These are phyloP conservation scores for Leccinum barrowsii DNA, from an alignment of 768 basidiomycete genomes.

Conservation along the genomic window DNA sequence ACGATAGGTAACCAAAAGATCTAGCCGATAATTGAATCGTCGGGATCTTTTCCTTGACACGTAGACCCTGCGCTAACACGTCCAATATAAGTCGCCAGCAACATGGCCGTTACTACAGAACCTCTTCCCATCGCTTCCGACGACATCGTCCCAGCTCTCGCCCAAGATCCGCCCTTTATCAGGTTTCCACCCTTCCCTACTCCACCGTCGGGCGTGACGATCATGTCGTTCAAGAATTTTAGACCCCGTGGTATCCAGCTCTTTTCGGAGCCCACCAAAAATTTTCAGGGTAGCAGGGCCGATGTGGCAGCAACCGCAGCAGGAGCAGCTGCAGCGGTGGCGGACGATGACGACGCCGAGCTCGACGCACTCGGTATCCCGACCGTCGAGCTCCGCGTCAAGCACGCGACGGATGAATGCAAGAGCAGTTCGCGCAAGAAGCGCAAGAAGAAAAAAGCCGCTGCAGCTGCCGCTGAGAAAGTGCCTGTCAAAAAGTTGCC, in stretches of 20 bases:
- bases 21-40: slow-evolving; percentile 13
- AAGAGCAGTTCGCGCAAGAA: slow-evolving; percentile 55
- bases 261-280: slow-evolving; percentile 35
- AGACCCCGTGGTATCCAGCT: slow-evolving; percentile 55
- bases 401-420: slow-evolving; percentile 53
- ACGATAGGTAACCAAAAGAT: neutral
- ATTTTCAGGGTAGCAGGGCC: slow-evolving; percentile 21
- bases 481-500: slow-evolving; percentile 28
- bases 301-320: slow-evolving; percentile 12
- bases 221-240: slow-evolving; percentile 57
- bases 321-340: neutral
- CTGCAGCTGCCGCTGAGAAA: slow-evolving; percentile 9
- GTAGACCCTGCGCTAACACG: slow-evolving; percentile 14
- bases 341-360: slow-evolving; percentile 41
- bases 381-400: slow-evolving; percentile 51
- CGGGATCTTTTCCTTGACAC: slow-evolving; percentile 1
- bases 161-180: slow-evolving; percentile 20
- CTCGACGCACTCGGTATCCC: slow-evolving; percentile 65
- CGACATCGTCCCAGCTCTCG: neutral
- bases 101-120: slow-evolving; percentile 19
- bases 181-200: slow-evolving; percentile 49
- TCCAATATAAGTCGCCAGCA: neutral
- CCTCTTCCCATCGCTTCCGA: slow-evolving; percentile 16
- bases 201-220: slow-evolving; percentile 41
- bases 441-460: slow-evolving; percentile 38